These are phyloP conservation scores for Musa schizocarpa DNA, from an alignment of 176 grass and related monocot genomes.

Conservation along the genomic window DNA sequence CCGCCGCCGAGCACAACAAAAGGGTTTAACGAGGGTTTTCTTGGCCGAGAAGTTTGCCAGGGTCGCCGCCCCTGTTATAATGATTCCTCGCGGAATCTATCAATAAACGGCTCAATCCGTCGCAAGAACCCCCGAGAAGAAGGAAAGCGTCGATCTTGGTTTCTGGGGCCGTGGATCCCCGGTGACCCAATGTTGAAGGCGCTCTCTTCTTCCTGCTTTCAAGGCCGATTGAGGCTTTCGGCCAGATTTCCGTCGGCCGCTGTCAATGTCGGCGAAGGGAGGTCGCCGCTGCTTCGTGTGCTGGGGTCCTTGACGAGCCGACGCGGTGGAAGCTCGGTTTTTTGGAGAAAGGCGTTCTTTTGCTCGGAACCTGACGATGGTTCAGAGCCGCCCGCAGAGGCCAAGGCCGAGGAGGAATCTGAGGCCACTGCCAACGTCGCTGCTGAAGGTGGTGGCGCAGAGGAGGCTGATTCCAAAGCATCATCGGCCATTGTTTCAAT, in stretches of 20 bases:
- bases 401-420: neutral
- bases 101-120: neutral
- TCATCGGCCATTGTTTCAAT: constrained; percentile 8
- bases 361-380: neutral
- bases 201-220: neutral
- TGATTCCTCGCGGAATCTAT: neutral
- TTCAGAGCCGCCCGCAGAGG: neutral
- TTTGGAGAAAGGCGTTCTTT: constrained; percentile 2
- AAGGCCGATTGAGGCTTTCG: neutral
- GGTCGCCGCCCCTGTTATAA: no score
- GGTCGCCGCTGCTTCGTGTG: neutral
- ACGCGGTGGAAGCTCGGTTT: neutral
- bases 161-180: neutral
- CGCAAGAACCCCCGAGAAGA: neutral
- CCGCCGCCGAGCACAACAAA: no score
- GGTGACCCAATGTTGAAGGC: neutral
- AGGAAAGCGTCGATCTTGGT: neutral
- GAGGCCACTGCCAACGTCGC: neutral
- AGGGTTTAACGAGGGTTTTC: no score
- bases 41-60: no score
- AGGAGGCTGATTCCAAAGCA: constrained; percentile 4
- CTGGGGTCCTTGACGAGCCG: neutral
- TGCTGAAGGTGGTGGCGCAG: neutral
- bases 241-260: neutral
- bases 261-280: constrained; percentile 5